Percentiles rank a stretch among this genome's conserved stretches.
phyloP scores from a whole-genome alignment of 495 filamentous ascomycete species.

The Poronia punctata region DNA sequence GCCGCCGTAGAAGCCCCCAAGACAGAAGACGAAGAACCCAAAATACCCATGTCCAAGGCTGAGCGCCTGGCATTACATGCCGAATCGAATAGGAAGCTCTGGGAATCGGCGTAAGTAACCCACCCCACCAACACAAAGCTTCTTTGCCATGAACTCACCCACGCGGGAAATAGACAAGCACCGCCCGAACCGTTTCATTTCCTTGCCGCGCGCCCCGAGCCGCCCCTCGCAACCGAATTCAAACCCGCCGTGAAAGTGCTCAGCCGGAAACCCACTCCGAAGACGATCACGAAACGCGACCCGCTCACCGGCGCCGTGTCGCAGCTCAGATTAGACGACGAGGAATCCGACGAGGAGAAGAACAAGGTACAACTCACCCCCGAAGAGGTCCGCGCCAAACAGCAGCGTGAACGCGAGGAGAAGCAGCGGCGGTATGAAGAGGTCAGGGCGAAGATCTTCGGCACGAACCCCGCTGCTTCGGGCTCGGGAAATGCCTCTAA shows the following conservation, averaged over 20 bases:
- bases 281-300: constrained; percentile 38
- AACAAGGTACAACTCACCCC: constrained; percentile 50
- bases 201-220: constrained; percentile 53
- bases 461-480: constrained; percentile 27
- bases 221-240: constrained; percentile 70
- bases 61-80: constrained; percentile 74
- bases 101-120: constrained; percentile 73
- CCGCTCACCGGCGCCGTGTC: constrained; percentile 46
- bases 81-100: constrained; percentile 75
- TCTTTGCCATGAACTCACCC: not conserved
- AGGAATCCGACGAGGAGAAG: constrained; percentile 56
- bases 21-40: constrained; percentile 38
- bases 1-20: constrained; percentile 23
- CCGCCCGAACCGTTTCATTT: constrained; percentile 63
- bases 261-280: constrained; percentile 66
- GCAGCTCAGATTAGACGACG: constrained; percentile 40
- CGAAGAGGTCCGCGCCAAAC: constrained; percentile 65
- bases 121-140: constrained; percentile 2
- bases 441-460: constrained; percentile 76
- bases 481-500: constrained; percentile 47
- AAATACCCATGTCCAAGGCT: constrained; percentile 50
- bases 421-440: constrained; percentile 86
- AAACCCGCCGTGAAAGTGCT: constrained; percentile 77
- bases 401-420: constrained; percentile 72
- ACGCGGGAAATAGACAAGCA: constrained; percentile 19